Evolutionary conservation across 2,329 filamentous ascomycete genomes (phyloP).

Genomic region (Emergomyces pasteurianus): DNA sequence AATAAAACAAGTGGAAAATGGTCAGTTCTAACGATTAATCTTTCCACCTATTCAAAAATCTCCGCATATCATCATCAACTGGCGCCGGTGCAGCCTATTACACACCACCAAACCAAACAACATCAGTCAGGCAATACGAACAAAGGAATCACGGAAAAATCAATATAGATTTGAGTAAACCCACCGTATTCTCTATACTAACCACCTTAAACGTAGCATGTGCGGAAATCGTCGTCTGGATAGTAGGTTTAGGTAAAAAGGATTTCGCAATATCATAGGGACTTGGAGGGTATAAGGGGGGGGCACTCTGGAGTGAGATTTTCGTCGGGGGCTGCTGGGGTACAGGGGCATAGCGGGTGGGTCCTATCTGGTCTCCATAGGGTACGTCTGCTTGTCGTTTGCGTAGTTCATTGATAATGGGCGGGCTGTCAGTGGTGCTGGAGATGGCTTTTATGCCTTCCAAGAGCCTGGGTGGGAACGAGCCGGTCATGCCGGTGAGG

Average conservation of each 20-base stretch:
- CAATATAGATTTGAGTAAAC: conserved; percentile 16
- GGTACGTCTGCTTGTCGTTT: conserved; percentile 31
- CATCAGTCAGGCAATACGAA: background rate
- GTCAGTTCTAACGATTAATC: conserved; percentile 31
- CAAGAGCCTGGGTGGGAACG: conserved; percentile 35
- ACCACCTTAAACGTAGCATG: conserved; percentile 39
- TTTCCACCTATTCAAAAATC: conserved; percentile 48
- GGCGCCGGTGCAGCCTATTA: conserved; percentile 43
- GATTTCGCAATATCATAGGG: conserved; percentile 41
- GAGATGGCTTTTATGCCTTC: conserved; percentile 28
- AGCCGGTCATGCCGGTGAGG: conserved; percentile 52
- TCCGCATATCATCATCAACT: conserved; percentile 43
- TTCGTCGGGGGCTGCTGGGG: conserved; percentile 47
- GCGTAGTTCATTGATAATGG: conserved; percentile 17
- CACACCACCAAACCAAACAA: conserved; percentile 3
- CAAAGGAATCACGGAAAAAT: too few species aligned
- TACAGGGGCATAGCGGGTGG: conserved; percentile 50
- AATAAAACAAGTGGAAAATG: background rate
- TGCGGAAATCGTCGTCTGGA: conserved; percentile 37
- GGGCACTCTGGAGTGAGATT: conserved; percentile 42
- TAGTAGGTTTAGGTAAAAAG: conserved; percentile 34
- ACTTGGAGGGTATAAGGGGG: conserved; percentile 45
- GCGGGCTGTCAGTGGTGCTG: conserved; percentile 16
- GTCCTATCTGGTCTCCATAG: conserved; percentile 45
- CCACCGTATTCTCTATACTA: conserved; percentile 48